These are phyloP conservation scores for Tuber indicum DNA, from an alignment of 495 filamentous ascomycete species.

Conservation along the genomic window DNA sequence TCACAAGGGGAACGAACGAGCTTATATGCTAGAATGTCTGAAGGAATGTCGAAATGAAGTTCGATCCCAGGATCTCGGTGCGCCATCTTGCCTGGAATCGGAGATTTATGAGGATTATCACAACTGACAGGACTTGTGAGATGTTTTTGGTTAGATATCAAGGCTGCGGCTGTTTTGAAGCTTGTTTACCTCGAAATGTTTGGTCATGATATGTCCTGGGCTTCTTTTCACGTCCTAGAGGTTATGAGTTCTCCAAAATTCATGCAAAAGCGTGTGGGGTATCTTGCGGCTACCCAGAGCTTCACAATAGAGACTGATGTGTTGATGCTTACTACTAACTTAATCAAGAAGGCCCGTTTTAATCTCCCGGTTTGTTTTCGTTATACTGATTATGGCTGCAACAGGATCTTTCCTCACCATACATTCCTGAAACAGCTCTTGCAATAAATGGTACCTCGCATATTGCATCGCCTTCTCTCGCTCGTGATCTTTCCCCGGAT, in stretches of 20 bases:
- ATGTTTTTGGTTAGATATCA: slow-evolving; percentile 60
- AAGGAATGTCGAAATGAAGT: slow-evolving; percentile 93
- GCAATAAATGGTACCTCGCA: slow-evolving; percentile 84
- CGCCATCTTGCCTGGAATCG: slow-evolving; percentile 11
- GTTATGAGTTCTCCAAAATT: slow-evolving; percentile 97
- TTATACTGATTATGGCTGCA: slow-evolving; percentile 14
- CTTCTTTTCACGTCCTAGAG: slow-evolving; percentile 93
- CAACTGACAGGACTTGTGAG: not conserved
- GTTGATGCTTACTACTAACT: slow-evolving; percentile 92
- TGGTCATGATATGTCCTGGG: slow-evolving; percentile 99
- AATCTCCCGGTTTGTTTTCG: not conserved
- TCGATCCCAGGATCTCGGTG: slow-evolving; percentile 83
- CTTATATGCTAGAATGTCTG: slow-evolving; percentile 83
- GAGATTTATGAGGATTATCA: not conserved
- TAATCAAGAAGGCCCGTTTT: slow-evolving; percentile 76
- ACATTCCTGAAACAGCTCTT: slow-evolving; percentile 67
- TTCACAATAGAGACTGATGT: slow-evolving; percentile 94
- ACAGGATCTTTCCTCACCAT: slow-evolving; percentile 73
- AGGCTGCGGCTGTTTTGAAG: slow-evolving; percentile 91
- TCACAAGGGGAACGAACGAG: slow-evolving; percentile 86
- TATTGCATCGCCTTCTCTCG: slow-evolving; percentile 81
- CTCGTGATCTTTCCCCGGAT: slow-evolving; percentile 79
- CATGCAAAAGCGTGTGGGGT: slow-evolving; percentile 87
- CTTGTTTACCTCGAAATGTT: slow-evolving; percentile 98
- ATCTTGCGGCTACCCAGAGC: slow-evolving; percentile 93